phyloP scores from a whole-genome alignment of 257 asterid species.

The Thymus mandschuricus region DNA sequence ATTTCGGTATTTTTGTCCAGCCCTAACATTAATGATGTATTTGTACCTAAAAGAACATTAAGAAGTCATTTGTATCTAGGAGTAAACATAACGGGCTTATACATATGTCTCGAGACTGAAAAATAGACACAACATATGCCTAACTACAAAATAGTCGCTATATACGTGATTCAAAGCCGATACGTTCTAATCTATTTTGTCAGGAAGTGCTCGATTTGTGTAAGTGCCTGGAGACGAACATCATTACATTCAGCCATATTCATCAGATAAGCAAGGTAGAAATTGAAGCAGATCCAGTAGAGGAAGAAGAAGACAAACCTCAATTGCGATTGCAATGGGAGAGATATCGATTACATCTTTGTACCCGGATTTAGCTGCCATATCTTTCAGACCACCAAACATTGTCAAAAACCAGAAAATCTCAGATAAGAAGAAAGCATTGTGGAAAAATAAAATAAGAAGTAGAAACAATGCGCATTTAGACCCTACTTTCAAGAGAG shows the following conservation, averaged over 20 bases:
- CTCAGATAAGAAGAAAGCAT: neutral
- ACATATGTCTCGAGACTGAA: neutral
- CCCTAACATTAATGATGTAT: too few relatives aligned
- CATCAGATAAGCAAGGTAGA: neutral
- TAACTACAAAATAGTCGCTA: too few relatives aligned
- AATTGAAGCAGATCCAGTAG: neutral
- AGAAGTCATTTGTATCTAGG: too few relatives aligned
- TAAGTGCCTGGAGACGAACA: constrained; percentile 54
- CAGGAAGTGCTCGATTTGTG: constrained; percentile 58
- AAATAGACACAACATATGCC: constrained; percentile 15
- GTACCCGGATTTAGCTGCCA: constrained; percentile 61
- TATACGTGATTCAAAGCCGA: neutral
- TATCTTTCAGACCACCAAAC: constrained; percentile 41
- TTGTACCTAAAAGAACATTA: too few relatives aligned
- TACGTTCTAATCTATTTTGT: neutral
- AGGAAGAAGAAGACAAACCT: constrained; percentile 51
- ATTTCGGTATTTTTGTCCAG: too few relatives aligned
- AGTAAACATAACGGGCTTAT: too few relatives aligned
- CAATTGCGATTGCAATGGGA: constrained; percentile 68
- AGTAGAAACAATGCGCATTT: neutral
- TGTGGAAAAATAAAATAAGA: neutral
- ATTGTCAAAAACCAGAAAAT: neutral
- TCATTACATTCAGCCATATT: constrained; percentile 23
- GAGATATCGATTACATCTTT: constrained; percentile 63
- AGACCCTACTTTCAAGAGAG: constrained; percentile 68